Base-by-base conservation (phyloP, 1,284 basidiomycete genomes). In the Ceratobasidium sp. region DNA sequence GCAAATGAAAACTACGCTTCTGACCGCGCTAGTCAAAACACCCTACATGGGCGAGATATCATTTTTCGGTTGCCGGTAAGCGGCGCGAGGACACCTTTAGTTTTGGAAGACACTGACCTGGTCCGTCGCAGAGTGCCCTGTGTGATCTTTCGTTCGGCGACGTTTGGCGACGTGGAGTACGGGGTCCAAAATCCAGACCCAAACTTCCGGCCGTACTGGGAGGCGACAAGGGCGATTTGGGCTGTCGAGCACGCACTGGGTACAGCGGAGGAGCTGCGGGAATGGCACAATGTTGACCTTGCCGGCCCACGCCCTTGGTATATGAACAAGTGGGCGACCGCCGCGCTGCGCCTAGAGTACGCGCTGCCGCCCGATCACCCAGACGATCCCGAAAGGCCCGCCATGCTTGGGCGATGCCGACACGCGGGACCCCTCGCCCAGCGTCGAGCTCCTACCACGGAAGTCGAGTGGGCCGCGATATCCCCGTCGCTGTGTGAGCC, bases 1-100 rank as follows among this genome's bases (percentile, higher is more conserved):
- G 65, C 65, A 67, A 29, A 44, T 67, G 46, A 13, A 49, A 11
- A 51, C 46, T 2, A n/a, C 15, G 13, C 34, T 61, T 8, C 15
- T 61, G 34, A 9, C 6, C 4, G 57, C 32, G 5, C 32, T 11
- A 4, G 32, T 61, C 32, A 37, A 61, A 3, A 40, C 32, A 6
- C 57, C 57, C 7, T 17, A 32, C 32, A 11, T n/a, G 15, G 57
- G 57, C 3, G 6, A 13, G 32, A 19, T 61, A 17, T 19, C 32
- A 17, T 61, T 61, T n/a, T 37, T 37, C 17, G 57, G 57, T n/a
- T 61, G 57, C 32, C 32, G 6, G 57, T 61, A n/a, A 61, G 57
- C 17, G 4, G 43, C 43, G 25, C 25, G 25, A 29, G 25, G 25
- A 29, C 25, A 29, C 25, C 25, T 29, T 29, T 29, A 29, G 25